Conservation (phyloP, 2,329 filamentous ascomycete genomes). For the Grosmannia serpens region DNA sequence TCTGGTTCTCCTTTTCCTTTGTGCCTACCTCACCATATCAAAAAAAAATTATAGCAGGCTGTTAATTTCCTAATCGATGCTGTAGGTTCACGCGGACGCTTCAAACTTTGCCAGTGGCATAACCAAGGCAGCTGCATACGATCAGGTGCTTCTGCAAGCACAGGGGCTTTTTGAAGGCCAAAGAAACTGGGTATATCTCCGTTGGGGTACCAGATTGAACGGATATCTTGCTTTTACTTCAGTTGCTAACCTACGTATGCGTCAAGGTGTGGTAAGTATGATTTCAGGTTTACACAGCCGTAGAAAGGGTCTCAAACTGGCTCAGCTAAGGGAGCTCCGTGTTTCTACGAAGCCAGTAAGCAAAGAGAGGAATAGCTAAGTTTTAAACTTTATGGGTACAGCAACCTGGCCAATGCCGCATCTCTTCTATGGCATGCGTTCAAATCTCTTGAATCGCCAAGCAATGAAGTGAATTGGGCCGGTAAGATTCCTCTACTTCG, state of each 20-base stretch:
- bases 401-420: slow-evolving; percentile 66
- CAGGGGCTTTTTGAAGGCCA: slow-evolving; percentile 59
- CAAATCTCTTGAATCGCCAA: slow-evolving; percentile 57
- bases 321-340: too few species aligned
- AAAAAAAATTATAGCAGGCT: not conserved
- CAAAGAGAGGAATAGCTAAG: not conserved
- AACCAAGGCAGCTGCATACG: slow-evolving; percentile 61
- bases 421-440: slow-evolving; percentile 72
- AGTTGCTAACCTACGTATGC: not conserved
- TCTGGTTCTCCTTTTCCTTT: not conserved
- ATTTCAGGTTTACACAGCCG: too few species aligned
- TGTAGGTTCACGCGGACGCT: slow-evolving; percentile 67
- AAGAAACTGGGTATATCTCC: slow-evolving; percentile 61
- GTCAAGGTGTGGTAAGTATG: not conserved
- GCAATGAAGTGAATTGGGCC: slow-evolving; percentile 64
- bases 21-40: not conserved
- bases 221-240: slow-evolving; percentile 19
- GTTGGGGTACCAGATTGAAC: not conserved
- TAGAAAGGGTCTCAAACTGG: not conserved
- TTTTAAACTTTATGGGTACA: slow-evolving; percentile 19
- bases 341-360: not conserved
- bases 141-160: slow-evolving; percentile 61
- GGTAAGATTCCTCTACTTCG: slow-evolving; percentile 27
- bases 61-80: not conserved
- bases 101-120: slow-evolving; percentile 58